phyloP scores from a whole-genome alignment of 352 stramenopile genomes.

The Phytophthora agathidicida region DNA sequence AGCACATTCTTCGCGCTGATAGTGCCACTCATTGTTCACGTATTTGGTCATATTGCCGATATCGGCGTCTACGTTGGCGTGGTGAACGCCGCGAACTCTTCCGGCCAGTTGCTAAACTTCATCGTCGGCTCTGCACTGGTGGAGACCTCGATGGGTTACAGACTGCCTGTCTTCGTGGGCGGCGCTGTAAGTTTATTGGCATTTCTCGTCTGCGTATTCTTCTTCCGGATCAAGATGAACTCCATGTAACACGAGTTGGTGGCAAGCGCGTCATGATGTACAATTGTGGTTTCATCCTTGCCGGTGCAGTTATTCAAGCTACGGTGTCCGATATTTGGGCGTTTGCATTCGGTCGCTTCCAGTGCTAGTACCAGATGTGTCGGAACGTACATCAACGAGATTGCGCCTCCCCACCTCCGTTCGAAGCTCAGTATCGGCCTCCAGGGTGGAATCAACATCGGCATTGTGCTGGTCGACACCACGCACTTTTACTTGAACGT shows the following conservation, averaged over 20 bases:
- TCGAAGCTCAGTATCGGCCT: slow-evolving; percentile 39
- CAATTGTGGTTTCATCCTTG: slow-evolving; percentile 50
- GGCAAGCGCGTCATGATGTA: slow-evolving; percentile 39
- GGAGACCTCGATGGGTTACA: slow-evolving; percentile 42
- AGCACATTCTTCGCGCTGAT: slow-evolving; percentile 45
- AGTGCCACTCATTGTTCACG: slow-evolving; percentile 51
- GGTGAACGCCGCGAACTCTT: slow-evolving; percentile 53
- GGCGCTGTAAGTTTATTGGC: slow-evolving; percentile 37
- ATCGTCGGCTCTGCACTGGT: slow-evolving; percentile 42
- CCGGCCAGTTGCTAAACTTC: slow-evolving; percentile 60
- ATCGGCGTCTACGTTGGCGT: slow-evolving; percentile 55
- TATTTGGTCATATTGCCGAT: slow-evolving; percentile 36
- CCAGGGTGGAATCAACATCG: slow-evolving; percentile 39
- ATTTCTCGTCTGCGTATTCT: slow-evolving; percentile 31
- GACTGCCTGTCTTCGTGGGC: slow-evolving; percentile 41
- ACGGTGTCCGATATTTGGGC: slow-evolving; percentile 40
- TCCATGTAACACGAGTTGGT: slow-evolving; percentile 47
- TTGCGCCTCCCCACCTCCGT: slow-evolving; percentile 46
- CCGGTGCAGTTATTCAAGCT: slow-evolving; percentile 39
- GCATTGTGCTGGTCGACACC: slow-evolving; percentile 42
- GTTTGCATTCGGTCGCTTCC: slow-evolving; percentile 48
- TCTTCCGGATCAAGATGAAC: slow-evolving; percentile 46
- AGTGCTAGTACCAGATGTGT: slow-evolving; percentile 39
- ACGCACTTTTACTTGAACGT: slow-evolving; percentile 55
- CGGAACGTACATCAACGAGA: slow-evolving; percentile 49